Percentiles rank a stretch among this genome's conserved stretches.
phyloP scores from a whole-genome alignment of 352 stramenopile genomes.

The Sclerospora graminicola region DNA sequence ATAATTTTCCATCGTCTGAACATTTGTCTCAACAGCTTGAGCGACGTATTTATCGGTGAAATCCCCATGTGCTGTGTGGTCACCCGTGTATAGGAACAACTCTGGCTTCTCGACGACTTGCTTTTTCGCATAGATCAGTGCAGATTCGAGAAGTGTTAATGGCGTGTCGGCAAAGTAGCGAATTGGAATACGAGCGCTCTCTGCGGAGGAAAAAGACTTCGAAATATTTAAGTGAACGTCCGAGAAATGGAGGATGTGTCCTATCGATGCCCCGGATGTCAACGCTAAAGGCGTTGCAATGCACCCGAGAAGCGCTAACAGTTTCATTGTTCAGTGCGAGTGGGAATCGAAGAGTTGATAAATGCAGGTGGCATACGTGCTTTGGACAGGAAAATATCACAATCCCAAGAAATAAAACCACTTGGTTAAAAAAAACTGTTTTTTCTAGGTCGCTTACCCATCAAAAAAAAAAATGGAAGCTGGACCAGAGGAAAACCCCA shows the following conservation, averaged over 20 bases:
- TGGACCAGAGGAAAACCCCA: too few species aligned
- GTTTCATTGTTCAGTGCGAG: too few species aligned
- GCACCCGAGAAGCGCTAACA: too few species aligned
- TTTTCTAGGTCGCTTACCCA: too few species aligned
- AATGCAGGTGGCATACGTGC: too few species aligned
- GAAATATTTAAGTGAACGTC: slow-evolving; percentile 82
- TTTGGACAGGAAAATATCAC: too few species aligned
- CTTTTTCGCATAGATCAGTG: slow-evolving; percentile 50
- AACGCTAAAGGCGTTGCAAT: slow-evolving; percentile 1
- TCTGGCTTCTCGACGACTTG: slow-evolving; percentile 44
- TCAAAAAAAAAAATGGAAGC: too few species aligned
- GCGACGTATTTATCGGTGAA: slow-evolving; percentile 56
- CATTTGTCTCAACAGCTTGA: slow-evolving; percentile 50
- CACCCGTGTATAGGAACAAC: slow-evolving; percentile 74
- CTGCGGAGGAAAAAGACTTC: slow-evolving; percentile 16
- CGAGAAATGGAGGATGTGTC: slow-evolving; percentile 70
- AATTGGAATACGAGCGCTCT: slow-evolving; percentile 30
- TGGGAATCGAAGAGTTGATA: too few species aligned
- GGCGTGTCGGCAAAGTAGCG: slow-evolving; percentile 47
- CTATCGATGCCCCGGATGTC: slow-evolving; percentile 6
- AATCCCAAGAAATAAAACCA: too few species aligned
- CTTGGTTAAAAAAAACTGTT: too few species aligned
- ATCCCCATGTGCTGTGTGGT: slow-evolving; percentile 55
- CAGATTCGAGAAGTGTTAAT: slow-evolving; percentile 51
- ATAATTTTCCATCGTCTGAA: slow-evolving; percentile 59